phyloP scores from a whole-genome alignment of 1,284 basidiomycete species.

The Microbotryum lychnidis-dioicae region DNA sequence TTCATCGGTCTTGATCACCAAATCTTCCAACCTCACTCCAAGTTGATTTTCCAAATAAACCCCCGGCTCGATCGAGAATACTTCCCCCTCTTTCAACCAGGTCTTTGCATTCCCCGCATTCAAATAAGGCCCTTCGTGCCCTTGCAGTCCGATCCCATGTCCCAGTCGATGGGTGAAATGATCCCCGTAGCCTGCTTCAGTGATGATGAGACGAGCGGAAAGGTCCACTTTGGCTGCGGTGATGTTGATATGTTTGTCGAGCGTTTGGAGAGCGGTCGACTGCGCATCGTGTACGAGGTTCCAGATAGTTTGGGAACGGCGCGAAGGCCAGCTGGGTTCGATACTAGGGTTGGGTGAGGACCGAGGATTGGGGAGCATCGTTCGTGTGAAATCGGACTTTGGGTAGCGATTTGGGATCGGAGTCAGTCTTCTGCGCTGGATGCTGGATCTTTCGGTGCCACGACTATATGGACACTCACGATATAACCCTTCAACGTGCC shows the following conservation, averaged over 20 bases:
- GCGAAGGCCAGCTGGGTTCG: conserved; percentile 1
- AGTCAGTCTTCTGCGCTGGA: neutral
- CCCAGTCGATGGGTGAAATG: conserved; percentile 76
- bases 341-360: neutral
- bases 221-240: conserved; percentile 55
- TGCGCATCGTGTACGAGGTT: conserved; percentile 59
- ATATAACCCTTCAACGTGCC: conserved; percentile 13
- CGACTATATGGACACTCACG: neutral
- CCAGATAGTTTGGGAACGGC: conserved; percentile 50
- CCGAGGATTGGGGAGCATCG: conserved; percentile 15
- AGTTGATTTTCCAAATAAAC: conserved; percentile 51
- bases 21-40: conserved; percentile 72
- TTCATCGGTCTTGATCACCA: conserved; percentile 57
- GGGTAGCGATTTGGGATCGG: neutral
- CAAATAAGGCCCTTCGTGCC: too few species aligned
- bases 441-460: neutral
- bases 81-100: neutral
- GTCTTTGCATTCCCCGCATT: neutral
- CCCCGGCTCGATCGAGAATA: neutral
- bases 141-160: conserved; percentile 40
- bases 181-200: conserved; percentile 46
- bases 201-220: conserved; percentile 55
- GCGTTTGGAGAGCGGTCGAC: conserved; percentile 48
- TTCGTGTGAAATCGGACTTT: conserved; percentile 22
- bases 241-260: conserved; percentile 43